Base-by-base conservation (phyloP, 2,329 filamentous ascomycete genomes). In the Claviceps arundinis region DNA sequence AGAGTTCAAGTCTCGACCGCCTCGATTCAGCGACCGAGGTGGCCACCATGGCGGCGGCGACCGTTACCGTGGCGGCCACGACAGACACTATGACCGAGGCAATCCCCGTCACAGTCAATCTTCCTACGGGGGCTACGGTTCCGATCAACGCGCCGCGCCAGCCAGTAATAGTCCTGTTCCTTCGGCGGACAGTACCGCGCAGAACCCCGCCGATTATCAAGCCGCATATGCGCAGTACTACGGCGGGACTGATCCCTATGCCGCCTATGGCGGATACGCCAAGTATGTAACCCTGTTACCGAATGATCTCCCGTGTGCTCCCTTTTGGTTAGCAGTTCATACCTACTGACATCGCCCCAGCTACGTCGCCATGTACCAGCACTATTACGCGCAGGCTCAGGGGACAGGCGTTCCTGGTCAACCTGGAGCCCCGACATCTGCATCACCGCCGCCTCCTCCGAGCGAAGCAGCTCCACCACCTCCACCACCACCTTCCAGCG, bases 171-270 rank as follows among this genome's bases (percentile, higher is more conserved):
- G 65, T 54, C 65, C 71, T 42, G 58, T 64, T 47, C 60, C 63
- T 14, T 60, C 58, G 8, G 58, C 61, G 14, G 60, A 60, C 54
- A 62, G 58, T 47, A 54, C 65, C 9, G 60, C 57, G 38, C 61
- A 55, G 50, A 37, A 55, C 43, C 58, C 61, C 8, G 57, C 62
- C 5, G 86, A 94, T 60, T 93, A 93, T 65, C 81, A 81, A 50
- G 81, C 85, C 17, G 86, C 91, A 62, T 94, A 94, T 65, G 84
- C 87, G 2, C 85, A 89, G 65, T 93, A 94, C 67, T 91, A 90
- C 56, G 76, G 75, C 56, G 74, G 75, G 51, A 73, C 78, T 56
- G 89, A 96, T 62, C 91, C 90, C 0, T 96, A 96, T 65, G 89
- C 89, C 43, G 82, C 87, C 8, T 96, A 93, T 60, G 91, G 91